Base-by-base conservation (phyloP, 768 basidiomycete species). In the Suillus subluteus region DNA sequence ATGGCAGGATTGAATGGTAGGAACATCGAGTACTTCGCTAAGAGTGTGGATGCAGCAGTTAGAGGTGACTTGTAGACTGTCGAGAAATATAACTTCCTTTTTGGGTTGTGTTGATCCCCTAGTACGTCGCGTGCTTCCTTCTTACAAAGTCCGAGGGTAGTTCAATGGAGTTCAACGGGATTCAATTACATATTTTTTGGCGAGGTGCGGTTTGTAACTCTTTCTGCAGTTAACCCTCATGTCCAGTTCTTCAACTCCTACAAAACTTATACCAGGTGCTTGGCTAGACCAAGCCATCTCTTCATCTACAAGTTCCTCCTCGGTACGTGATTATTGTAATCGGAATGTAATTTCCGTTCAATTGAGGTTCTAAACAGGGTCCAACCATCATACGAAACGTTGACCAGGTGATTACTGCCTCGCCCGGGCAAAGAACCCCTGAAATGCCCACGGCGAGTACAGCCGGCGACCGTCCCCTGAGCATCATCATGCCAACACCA, bases 1-100 rank as follows among this genome's bases (percentile, higher is more conserved):
- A 97, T 96, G 94, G 94, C 95, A 67, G 95, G 94, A 41, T 79
- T 97, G 74, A 97, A 96, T 82, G 79, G 80, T 67, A 76, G 80
- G 74, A 97, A 97, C 83, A 87, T 97, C 72, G 88, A 90, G 73
- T 94, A 96, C 83, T 96, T 98, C 76, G 94, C 95, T 3, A 85
- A 94, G 80, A 88, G 88, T 73, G 91, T 97, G 65, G 86, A 93
- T 79, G 87, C 88, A 72, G 93, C 90, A 66, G 93, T 96, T 69
- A 89, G 87, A 81, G 91, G 91, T 70, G 84, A 83, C 62, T 82
- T 95, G 73, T 95, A 86, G 82, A 61, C 69, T 67, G 65, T 58
- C 59, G 71, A 68, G 59, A 66, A 56, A 72, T 77, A 72, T 68
- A 68, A 67, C n/a, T 64, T 62, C 46, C 62, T 64, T 66, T 68